Conservation (phyloP, 129 eudicot genomes). For the Pulicaria dysenterica region DNA sequence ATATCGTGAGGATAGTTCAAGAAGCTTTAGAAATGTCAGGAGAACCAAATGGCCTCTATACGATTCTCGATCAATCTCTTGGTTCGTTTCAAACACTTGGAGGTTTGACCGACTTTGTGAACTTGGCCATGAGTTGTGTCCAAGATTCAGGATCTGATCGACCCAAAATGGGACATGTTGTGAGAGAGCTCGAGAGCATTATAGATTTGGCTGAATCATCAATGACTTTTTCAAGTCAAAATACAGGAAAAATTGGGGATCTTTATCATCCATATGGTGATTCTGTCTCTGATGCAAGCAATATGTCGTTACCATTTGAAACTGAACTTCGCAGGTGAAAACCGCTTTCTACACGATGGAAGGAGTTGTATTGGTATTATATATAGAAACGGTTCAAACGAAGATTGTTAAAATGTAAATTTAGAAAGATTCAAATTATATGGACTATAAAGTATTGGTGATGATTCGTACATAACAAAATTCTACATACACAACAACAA, state of each 20-base stretch:
- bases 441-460: not conserved
- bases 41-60: conserved; percentile 36
- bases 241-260: conserved; percentile 31
- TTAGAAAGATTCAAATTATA: conserved; percentile 5
- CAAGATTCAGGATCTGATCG: conserved; percentile 50
- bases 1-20: conserved; percentile 57
- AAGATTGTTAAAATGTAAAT: conserved; percentile 25
- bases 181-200: conserved; percentile 72
- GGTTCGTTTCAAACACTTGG: conserved; percentile 43
- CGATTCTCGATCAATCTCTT: conserved; percentile 57
- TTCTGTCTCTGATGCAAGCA: conserved; percentile 37
- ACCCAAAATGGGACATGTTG: conserved; percentile 87
- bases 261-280: conserved; percentile 53
- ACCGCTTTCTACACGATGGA: conserved; percentile 2
- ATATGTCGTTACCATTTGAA: conserved; percentile 43
- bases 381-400: not conserved
- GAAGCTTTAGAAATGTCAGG: conserved; percentile 35
- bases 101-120: conserved; percentile 58
- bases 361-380: conserved; percentile 16
- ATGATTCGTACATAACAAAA: not conserved
- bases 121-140: conserved; percentile 76
- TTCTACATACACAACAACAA: too few relatives aligned
- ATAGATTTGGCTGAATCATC: conserved; percentile 49
- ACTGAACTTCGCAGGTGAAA: conserved; percentile 35
- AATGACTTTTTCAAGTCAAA: conserved; percentile 42